A percentile compares a stretch with the other conserved stretches of the same genome.
phyloP scores from a whole-genome alignment of 768 basidiomycete genomes.

The Tricholoma sp. region DNA sequence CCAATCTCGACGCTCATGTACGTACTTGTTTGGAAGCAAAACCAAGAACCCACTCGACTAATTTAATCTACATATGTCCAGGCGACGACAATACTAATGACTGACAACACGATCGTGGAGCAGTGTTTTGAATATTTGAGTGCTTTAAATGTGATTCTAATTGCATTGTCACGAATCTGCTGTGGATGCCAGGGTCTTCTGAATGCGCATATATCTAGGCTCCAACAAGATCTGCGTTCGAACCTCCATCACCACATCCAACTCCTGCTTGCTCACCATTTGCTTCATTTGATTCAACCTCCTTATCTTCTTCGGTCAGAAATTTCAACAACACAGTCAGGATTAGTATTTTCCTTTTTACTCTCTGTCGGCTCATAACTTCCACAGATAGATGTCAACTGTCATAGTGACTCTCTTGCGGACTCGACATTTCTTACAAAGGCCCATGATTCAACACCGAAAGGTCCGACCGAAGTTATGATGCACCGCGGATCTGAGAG shows the following conservation, averaged over 20 bases:
- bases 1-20: not conserved
- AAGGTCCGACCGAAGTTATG: not conserved
- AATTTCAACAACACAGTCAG: not conserved
- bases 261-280: not conserved
- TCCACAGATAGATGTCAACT: not conserved
- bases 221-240: not conserved
- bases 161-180: not conserved
- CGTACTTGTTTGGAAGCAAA: not conserved
- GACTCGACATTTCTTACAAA: not conserved
- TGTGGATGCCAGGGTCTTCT: not conserved
- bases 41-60: not conserved
- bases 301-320: not conserved
- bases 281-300: not conserved
- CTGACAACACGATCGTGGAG: conserved; percentile 13
- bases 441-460: not conserved
- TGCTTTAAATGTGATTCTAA: conserved; percentile 14
- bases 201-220: conserved; percentile 8
- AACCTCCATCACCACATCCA: conserved; percentile 13
- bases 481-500: not conserved
- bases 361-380: not conserved
- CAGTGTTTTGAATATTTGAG: conserved; percentile 22
- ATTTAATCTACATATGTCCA: not conserved
- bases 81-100: not conserved
- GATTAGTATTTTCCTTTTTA: not conserved
- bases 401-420: not conserved